Evolutionary conservation across 306 rosid genomes (phyloP).

Genomic region (Quercus ilex): DNA sequence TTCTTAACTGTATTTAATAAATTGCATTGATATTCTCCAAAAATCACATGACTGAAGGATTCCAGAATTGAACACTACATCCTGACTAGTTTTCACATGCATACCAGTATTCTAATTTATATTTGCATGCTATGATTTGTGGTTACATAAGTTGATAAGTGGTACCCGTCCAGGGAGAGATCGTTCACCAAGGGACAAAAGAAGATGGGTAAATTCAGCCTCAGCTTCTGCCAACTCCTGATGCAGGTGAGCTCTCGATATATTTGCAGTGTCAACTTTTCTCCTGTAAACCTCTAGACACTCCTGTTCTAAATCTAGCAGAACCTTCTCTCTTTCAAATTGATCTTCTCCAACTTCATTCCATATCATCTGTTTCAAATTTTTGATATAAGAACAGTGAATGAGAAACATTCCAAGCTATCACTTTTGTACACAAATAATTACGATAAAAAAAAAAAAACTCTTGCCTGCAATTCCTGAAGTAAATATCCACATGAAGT

Average conservation of each 20-base stretch:
- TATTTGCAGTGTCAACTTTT: conserved; percentile 86
- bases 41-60: not conserved
- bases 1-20: not conserved
- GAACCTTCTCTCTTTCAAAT: conserved; percentile 79
- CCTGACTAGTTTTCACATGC: not conserved
- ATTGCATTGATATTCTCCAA: not conserved
- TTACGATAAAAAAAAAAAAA: not conserved
- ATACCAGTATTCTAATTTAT: not conserved
- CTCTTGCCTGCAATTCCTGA: conserved; percentile 88
- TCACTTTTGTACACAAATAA: not conserved
- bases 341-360: conserved; percentile 96
- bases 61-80: not conserved
- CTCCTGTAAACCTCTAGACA: conserved; percentile 78
- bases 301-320: conserved; percentile 86
- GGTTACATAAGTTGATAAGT: not conserved
- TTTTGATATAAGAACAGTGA: conserved; percentile 7
- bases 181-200: conserved; percentile 89
- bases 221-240: conserved; percentile 96
- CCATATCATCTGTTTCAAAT: conserved; percentile 80
- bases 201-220: conserved; percentile 96
- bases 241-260: conserved; percentile 83
- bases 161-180: conserved; percentile 92
- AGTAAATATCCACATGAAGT: conserved; percentile 89
- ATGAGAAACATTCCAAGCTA: conserved; percentile 7
- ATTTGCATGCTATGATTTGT: not conserved